Evolutionary conservation across 768 basidiomycete species (phyloP).

Genomic region (Basidioascus undulatus): DNA sequence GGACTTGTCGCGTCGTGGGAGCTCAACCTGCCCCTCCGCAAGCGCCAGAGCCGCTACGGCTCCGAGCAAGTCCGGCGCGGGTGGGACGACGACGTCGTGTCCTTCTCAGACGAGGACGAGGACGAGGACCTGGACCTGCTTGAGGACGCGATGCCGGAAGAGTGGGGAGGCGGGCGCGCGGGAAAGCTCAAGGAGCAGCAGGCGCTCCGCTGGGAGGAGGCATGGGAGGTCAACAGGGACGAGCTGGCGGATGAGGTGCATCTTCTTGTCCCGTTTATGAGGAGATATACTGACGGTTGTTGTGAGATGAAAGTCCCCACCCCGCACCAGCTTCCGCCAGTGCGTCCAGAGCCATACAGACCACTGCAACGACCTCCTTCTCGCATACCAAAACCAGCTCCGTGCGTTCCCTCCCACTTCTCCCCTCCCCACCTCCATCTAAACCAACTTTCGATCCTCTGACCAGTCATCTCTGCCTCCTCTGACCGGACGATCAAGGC

Average conservation of each 20-base stretch:
- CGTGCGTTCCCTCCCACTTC: slow-evolving; percentile 22
- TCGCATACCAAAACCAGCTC: slow-evolving; percentile 81
- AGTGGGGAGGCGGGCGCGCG: too few relatives aligned
- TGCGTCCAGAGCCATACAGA: slow-evolving; percentile 63
- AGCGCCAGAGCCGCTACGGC: slow-evolving; percentile 3
- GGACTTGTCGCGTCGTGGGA: slow-evolving; percentile 13
- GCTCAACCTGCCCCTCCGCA: slow-evolving; percentile 8
- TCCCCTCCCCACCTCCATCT: not conserved
- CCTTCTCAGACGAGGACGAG: not conserved
- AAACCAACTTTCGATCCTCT: not conserved
- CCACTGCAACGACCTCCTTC: slow-evolving; percentile 73
- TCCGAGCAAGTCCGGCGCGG: not conserved
- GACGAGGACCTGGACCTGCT: not conserved
- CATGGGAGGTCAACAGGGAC: slow-evolving; percentile 54
- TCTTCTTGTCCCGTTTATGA: slow-evolving; percentile 2
- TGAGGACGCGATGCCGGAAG: too few relatives aligned
- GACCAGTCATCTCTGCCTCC: slow-evolving; percentile 63
- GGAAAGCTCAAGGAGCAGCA: too few relatives aligned
- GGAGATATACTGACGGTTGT: slow-evolving; percentile 16
- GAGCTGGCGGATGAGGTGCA: slow-evolving; percentile 25
- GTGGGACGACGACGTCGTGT: not conserved
- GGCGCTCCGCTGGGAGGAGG: slow-evolving; percentile 36
- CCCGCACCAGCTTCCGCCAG: slow-evolving; percentile 45
- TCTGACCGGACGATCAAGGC: slow-evolving; percentile 85
- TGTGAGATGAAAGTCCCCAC: slow-evolving; percentile 11